Conservation (phyloP, 2,329 filamentous ascomycete species). For the Aspergillus nomiae region DNA sequence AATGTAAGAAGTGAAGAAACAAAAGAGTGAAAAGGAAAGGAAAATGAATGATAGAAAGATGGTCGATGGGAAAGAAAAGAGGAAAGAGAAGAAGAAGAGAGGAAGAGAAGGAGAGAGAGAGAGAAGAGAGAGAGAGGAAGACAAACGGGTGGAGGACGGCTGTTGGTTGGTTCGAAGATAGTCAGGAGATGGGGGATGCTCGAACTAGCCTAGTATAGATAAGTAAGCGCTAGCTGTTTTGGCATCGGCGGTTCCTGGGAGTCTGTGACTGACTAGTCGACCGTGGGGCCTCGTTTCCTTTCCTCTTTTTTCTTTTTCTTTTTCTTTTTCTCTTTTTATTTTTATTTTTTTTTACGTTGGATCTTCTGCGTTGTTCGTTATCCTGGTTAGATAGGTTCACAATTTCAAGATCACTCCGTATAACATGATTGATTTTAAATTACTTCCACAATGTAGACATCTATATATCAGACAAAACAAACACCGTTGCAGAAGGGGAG, state of each 20-base stretch:
- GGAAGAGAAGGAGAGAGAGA: conserved; percentile 13
- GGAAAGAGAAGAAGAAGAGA: conserved; percentile 19
- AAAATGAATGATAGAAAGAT: conserved; percentile 29
- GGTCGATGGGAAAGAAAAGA: conserved; percentile 23
- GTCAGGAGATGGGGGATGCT: conserved; percentile 22
- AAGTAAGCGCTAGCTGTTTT: conserved; percentile 15
- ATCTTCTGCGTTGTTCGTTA: not conserved
- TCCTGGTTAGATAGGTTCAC: not conserved
- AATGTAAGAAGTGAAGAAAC: conserved; percentile 28
- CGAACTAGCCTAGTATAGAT: conserved; percentile 13
- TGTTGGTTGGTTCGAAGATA: conserved; percentile 2
- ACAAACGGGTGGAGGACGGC: conserved; percentile 18
- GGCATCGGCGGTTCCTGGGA: conserved; percentile 17
- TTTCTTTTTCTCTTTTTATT: too few species aligned
- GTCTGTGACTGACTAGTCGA: not conserved
- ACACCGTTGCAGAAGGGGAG: not conserved
- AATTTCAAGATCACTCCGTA: not conserved
- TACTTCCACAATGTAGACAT: not conserved
- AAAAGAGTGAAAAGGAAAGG: conserved; percentile 31
- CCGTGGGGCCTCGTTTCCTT: conserved; percentile 15
- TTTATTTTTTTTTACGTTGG: not conserved
- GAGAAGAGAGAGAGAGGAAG: conserved; percentile 8
- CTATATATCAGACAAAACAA: not conserved
- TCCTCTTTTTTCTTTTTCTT: conserved; percentile 7
- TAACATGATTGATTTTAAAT: not conserved